These are phyloP conservation scores for Albatrellus ellisii DNA, from an alignment of 768 basidiomycete genomes.

Conservation along the genomic window DNA sequence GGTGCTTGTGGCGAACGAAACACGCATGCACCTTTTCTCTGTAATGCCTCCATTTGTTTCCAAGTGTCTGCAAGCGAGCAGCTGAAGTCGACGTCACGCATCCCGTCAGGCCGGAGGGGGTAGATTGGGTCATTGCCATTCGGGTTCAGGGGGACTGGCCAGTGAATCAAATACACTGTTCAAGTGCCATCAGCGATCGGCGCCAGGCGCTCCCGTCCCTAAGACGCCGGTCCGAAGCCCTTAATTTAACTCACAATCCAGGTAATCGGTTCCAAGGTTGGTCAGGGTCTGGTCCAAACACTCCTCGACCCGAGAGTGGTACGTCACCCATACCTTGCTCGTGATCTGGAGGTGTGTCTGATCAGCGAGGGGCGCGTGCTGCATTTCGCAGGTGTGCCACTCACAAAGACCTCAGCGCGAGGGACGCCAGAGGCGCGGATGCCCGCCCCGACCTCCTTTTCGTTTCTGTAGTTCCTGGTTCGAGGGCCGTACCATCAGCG, in stretches of 20 bases:
- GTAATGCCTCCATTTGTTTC: constrained; percentile 69
- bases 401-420: constrained; percentile 56
- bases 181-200: constrained; percentile 5
- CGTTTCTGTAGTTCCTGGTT: constrained; percentile 54
- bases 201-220: no score
- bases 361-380: background rate
- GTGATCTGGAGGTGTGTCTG: constrained; percentile 34
- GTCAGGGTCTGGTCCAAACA: constrained; percentile 63
- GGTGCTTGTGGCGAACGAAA: constrained; percentile 5
- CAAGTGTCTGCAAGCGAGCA: constrained; percentile 67
- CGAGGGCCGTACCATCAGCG: no score
- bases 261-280: constrained; percentile 73
- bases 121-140: constrained; percentile 49
- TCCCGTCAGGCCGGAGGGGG: constrained; percentile 47
- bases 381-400: constrained; percentile 12
- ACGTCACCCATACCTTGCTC: constrained; percentile 58
- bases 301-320: constrained; percentile 60
- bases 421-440: constrained; percentile 67
- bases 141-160: constrained; percentile 68
- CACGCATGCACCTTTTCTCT: constrained; percentile 38
- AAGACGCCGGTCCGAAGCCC: no score
- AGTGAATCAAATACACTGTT: constrained; percentile 57
- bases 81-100: constrained; percentile 50
- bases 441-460: constrained; percentile 74
- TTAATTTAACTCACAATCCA: constrained; percentile 45